Evolutionary conservation across 805 yeast species (phyloP).

Genomic region (Saturnispora silvae): DNA sequence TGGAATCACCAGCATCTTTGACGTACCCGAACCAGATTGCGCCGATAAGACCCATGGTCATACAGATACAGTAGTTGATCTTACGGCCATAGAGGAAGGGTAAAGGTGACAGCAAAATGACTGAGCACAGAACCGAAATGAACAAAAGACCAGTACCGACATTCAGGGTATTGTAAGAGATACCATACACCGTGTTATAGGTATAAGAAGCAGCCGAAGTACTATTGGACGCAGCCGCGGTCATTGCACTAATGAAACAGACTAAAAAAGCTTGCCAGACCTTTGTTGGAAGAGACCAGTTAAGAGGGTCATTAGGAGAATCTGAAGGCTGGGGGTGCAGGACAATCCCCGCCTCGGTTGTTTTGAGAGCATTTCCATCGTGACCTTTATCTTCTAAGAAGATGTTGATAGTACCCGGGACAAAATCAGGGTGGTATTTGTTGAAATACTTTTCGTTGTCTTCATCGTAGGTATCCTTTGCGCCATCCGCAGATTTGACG

Average conservation of each 20-base stretch:
- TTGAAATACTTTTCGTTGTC: constrained; percentile 20
- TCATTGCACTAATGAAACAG: constrained; percentile 52
- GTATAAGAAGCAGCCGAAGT: constrained; percentile 66
- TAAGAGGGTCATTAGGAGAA: constrained; percentile 54
- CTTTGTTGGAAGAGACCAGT: constrained; percentile 39
- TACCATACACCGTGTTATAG: constrained; percentile 49
- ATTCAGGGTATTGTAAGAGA: constrained; percentile 59
- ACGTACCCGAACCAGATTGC: constrained; percentile 61
- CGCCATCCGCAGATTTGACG: constrained; percentile 4
- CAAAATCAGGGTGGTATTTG: constrained; percentile 30
- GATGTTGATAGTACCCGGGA: constrained; percentile 49
- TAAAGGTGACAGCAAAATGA: constrained; percentile 55
- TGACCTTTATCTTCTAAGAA: constrained; percentile 23
- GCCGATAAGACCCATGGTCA: constrained; percentile 50
- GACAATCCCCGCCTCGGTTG: constrained; percentile 30
- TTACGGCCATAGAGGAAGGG: constrained; percentile 63
- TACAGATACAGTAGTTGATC: constrained; percentile 51
- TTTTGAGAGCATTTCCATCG: constrained; percentile 20
- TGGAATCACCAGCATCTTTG: constrained; percentile 44
- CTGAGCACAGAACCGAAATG: constrained; percentile 55
- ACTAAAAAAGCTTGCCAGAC: constrained; percentile 40
- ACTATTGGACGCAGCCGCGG: constrained; percentile 65
- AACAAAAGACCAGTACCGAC: constrained; percentile 75
- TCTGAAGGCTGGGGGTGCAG: constrained; percentile 56
- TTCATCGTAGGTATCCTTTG: neutral